Base-by-base conservation (phyloP, 768 basidiomycete genomes). In the Boletellus ananas region DNA sequence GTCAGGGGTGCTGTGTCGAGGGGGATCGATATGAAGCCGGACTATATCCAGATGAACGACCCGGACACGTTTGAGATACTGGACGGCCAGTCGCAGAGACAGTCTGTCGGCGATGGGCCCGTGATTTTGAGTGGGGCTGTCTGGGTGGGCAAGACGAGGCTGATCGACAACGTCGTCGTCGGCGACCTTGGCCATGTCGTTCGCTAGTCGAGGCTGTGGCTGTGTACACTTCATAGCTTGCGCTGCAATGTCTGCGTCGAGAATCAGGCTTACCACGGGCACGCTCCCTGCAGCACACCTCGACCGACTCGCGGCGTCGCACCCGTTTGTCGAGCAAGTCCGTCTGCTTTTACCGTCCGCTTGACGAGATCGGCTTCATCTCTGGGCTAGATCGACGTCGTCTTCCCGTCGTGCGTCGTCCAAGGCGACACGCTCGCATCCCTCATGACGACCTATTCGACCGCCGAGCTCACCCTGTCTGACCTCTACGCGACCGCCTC, bases 111-210 rank as follows among this genome's bases (percentile, higher is more conserved):
- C 13, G 44, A 64, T 52, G 64, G 66, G 53, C 17, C 62, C 54
- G 81, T 86, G 27, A 80, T 96, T 18, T 59, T 97, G 44, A 95
- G 92, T 53, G 94, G 92, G 2, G 93, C 91, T 25, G 61, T 94
- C 54, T 88, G 86, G 79, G 79, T 94, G 3, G 91, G 90, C 35
- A 79, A 76, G 63, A 97, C 94, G 35, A 78, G 94, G 56, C 66
- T 99, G 58, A 97, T 99, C 37, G 95, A 99, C 69, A 99, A 98
- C 65, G 67, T 96, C 45, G 72, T 96, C 37, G 67, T 96, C 2
- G 92, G 84, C 9, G 73, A 80, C 57, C 53, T 60, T 9, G 62
- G 54, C 38, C 7, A 35, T 34, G 33, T 38, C 11, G 38, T 48
- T 34, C 41, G 34, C 21, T 64, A 34, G 36, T 47, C 34, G 31